These are phyloP conservation scores for Coniophora puteana DNA, from an alignment of 1,284 basidiomycete species.

Conservation along the genomic window DNA sequence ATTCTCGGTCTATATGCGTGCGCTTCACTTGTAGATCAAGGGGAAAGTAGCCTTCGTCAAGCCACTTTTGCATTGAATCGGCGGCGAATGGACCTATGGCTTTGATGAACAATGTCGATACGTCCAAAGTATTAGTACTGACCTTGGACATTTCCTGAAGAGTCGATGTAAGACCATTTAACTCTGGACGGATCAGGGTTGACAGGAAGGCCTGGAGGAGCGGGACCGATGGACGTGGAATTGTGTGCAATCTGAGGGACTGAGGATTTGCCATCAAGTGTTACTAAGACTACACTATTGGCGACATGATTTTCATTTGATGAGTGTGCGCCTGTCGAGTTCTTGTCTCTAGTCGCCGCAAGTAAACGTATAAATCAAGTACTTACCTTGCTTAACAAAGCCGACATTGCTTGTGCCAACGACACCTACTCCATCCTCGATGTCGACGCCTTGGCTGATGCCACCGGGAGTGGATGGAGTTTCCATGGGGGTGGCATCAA, in stretches of 20 bases:
- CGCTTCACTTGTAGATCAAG: conserved; percentile 84
- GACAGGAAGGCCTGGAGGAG: no score
- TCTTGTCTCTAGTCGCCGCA: no score
- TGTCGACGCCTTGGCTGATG: conserved; percentile 54
- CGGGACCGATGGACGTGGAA: no score
- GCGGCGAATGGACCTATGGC: conserved; percentile 84
- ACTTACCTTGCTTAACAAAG: conserved; percentile 55
- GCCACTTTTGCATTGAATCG: conserved; percentile 95
- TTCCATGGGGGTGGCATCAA: no score
- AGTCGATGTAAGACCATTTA: conserved; percentile 92
- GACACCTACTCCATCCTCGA: conserved; percentile 64
- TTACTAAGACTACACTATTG: no score
- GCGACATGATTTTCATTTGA: no score
- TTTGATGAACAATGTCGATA: conserved; percentile 12
- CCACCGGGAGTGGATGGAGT: no score
- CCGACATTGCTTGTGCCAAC: conserved; percentile 45
- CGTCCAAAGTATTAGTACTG: conserved; percentile 15
- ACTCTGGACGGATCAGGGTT: conserved; percentile 67
- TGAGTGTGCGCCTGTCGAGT: no score
- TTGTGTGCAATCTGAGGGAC: no score
- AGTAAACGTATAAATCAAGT: conserved; percentile 10
- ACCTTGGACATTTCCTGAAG: conserved; percentile 88
- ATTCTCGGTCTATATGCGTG: conserved; percentile 59
- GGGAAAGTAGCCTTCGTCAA: conserved; percentile 89
- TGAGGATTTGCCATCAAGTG: no score